Conservation (phyloP, 2,329 filamentous ascomycete species). For the Metarhizium rileyi region DNA sequence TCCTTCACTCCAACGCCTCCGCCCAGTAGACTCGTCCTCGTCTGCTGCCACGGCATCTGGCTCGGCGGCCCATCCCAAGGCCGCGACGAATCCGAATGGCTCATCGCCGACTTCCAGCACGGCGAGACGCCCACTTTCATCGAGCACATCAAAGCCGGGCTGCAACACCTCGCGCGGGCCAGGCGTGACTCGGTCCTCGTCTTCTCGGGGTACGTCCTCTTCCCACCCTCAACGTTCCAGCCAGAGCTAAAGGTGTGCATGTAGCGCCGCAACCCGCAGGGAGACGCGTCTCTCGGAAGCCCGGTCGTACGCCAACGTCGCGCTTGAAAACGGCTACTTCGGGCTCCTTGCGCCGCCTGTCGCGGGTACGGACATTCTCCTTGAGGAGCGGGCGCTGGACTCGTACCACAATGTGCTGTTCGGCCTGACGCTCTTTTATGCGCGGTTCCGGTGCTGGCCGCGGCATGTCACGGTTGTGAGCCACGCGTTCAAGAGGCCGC, state of each 20-base stretch:
- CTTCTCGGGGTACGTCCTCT: slow-evolving; percentile 56
- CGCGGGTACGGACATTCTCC: slow-evolving; percentile 28
- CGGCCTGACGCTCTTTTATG: slow-evolving; percentile 46
- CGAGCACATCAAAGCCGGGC: slow-evolving; percentile 60
- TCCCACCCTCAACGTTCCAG: neutral
- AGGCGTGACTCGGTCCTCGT: slow-evolving; percentile 41
- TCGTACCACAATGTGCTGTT: slow-evolving; percentile 81
- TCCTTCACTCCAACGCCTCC: neutral
- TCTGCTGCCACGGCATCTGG: slow-evolving; percentile 82
- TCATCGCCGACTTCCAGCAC: slow-evolving; percentile 67
- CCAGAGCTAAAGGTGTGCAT: neutral
- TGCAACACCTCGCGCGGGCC: slow-evolving; percentile 40
- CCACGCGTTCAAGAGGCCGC: slow-evolving; percentile 57
- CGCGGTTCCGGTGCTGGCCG: slow-evolving; percentile 40
- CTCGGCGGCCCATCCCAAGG: slow-evolving; percentile 45
- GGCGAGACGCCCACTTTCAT: slow-evolving; percentile 74
- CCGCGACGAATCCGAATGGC: slow-evolving; percentile 51
- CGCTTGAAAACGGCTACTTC: slow-evolving; percentile 37
- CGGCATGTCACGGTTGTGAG: slow-evolving; percentile 51
- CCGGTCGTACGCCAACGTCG: slow-evolving; percentile 49
- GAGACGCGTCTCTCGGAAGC: slow-evolving; percentile 51
- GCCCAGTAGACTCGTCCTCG: slow-evolving; percentile 52
- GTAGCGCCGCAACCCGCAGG: slow-evolving; percentile 50
- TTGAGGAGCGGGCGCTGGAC: slow-evolving; percentile 69
- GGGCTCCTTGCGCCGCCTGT: slow-evolving; percentile 19